Evolutionary conservation across 805 yeast genomes (phyloP).

Genomic region (Ogataea trehaloabstinens): DNA sequence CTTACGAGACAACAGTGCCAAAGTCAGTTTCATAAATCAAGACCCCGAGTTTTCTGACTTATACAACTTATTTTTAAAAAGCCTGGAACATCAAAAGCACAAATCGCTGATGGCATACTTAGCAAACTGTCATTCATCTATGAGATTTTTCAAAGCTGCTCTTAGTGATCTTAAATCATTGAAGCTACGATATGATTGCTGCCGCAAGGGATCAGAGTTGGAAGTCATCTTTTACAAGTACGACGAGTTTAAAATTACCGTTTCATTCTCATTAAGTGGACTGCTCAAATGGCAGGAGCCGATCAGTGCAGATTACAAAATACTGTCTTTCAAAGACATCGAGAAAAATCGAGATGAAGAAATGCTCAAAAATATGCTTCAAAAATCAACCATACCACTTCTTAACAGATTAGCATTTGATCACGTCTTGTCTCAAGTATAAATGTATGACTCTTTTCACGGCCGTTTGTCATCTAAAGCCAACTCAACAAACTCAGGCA

Average conservation of each 20-base stretch:
- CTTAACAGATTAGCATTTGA: conserved; percentile 7
- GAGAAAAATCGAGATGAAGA: neutral
- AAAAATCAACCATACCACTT: conserved; percentile 5
- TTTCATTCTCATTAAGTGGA: conserved; percentile 7
- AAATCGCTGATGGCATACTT: conserved; percentile 10
- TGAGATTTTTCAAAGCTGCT: conserved; percentile 8
- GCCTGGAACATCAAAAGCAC: neutral
- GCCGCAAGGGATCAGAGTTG: conserved; percentile 1
- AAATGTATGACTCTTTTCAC: too few relatives aligned
- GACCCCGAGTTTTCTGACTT: conserved; percentile 6
- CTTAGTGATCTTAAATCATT: conserved; percentile 12
- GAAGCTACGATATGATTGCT: conserved; percentile 11
- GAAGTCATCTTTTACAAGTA: conserved; percentile 8
- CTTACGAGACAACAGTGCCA: conserved; percentile 5
- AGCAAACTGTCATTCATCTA: neutral
- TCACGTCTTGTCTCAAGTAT: too few relatives aligned
- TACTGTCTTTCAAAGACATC: conserved; percentile 3
- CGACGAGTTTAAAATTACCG: conserved; percentile 10
- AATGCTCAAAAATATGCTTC: conserved; percentile 7
- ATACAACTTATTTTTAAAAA: neutral
- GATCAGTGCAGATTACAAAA: conserved; percentile 6
- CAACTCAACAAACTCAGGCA: conserved; percentile 10
- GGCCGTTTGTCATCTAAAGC: conserved; percentile 6
- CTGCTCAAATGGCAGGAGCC: conserved; percentile 8
- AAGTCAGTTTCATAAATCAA: neutral